A percentile compares a stretch with the other conserved stretches of the same genome.
phyloP scores from a whole-genome alignment of 179 eudicot species.

The Heliamphora pulchella region DNA sequence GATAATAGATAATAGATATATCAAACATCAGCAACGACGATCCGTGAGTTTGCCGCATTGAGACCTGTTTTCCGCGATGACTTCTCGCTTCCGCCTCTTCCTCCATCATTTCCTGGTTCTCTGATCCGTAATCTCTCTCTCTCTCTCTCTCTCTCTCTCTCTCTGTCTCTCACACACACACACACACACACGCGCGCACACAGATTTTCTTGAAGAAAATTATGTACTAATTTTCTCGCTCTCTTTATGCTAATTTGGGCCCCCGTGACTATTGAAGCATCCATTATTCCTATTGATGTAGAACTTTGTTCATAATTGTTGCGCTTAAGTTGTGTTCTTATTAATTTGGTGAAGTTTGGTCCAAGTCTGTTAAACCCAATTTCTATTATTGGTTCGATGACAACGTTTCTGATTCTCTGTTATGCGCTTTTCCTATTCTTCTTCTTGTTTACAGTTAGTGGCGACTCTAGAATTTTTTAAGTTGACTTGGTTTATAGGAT shows the following conservation, averaged over 20 bases:
- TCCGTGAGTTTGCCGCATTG: no score
- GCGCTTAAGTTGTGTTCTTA: not conserved
- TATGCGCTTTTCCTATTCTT: not conserved
- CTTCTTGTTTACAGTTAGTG: not conserved
- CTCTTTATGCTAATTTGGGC: not conserved
- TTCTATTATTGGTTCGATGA: not conserved
- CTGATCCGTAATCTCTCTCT: not conserved
- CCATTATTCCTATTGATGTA: not conserved
- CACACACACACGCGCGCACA: not conserved
- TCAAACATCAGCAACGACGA: no score
- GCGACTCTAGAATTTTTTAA: no score
- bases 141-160: slow-evolving; percentile 4
- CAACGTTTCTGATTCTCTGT: no score
- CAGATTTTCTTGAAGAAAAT: no score
- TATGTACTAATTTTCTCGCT: not conserved
- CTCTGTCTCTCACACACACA: no score
- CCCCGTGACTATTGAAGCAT: not conserved
- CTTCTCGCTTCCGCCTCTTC: no score
- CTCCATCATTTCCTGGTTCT: not conserved
- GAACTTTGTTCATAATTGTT: not conserved
- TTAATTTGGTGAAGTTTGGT: not conserved
- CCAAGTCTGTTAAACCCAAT: not conserved
- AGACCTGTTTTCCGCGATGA: no score
- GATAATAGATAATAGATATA: no score
- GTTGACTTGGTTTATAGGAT: no score